Evolutionary conservation across 495 filamentous ascomycete species (phyloP).

Genomic region (Lasiosphaeris hirsuta): DNA sequence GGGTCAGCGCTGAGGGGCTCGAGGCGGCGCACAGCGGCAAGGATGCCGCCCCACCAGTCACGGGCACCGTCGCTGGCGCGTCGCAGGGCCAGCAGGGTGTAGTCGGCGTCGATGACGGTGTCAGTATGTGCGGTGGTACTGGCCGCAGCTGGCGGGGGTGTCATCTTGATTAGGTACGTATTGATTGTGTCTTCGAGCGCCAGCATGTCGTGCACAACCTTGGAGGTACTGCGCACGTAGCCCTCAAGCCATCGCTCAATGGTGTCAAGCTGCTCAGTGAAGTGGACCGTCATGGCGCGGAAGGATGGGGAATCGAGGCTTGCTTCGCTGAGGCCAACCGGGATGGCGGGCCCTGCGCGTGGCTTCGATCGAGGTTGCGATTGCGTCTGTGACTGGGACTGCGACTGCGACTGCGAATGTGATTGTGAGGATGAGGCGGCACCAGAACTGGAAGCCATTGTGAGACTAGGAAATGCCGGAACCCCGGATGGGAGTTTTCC

Average conservation of each 20-base stretch:
- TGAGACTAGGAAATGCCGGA: too few relatives aligned
- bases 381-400: not conserved
- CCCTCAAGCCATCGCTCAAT: conserved; percentile 92
- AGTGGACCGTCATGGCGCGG: conserved; percentile 82
- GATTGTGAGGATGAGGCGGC: not conserved
- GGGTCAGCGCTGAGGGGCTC: conserved; percentile 77
- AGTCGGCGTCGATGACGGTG: conserved; percentile 89
- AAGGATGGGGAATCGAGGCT: conserved; percentile 95
- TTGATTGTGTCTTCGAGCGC: conserved; percentile 67
- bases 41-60: conserved; percentile 79
- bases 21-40: conserved; percentile 67
- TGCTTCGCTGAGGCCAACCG: conserved; percentile 91
- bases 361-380: conserved; percentile 27
- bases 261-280: conserved; percentile 85
- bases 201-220: conserved; percentile 69
- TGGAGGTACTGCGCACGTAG: conserved; percentile 75
- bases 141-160: conserved; percentile 63
- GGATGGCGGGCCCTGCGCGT: conserved; percentile 46
- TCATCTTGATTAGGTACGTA: conserved; percentile 66
- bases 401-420: not conserved
- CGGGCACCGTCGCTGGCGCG: conserved; percentile 78
- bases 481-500: too few relatives aligned
- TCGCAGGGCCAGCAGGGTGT: conserved; percentile 81
- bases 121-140: conserved; percentile 66
- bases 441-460: too few relatives aligned